Percentiles rank a stretch among this genome's conserved stretches.
Evolutionary conservation across 2,329 filamentous ascomycete species (phyloP).

Genomic region (Beauveria caledonica): DNA sequence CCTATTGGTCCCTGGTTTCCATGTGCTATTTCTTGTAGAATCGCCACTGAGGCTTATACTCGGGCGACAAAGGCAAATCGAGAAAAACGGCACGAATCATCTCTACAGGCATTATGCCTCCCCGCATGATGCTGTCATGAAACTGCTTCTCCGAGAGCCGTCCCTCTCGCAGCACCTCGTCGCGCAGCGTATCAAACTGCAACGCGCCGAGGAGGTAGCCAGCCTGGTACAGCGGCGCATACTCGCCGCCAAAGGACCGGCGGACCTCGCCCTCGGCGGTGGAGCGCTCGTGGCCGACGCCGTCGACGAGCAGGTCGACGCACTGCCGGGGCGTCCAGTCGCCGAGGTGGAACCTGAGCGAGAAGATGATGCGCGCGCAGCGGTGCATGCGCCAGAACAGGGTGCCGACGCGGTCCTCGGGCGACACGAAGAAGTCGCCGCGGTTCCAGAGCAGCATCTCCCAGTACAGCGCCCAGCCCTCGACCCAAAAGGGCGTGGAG

Average conservation of each 20-base stretch:
- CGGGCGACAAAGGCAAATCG: constrained; percentile 29
- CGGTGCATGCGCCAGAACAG: constrained; percentile 57
- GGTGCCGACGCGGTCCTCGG: constrained; percentile 47
- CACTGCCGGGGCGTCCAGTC: constrained; percentile 44
- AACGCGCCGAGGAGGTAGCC: constrained; percentile 53
- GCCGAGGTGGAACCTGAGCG: constrained; percentile 49
- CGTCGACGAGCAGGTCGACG: constrained; percentile 46
- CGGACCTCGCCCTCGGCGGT: constrained; percentile 54
- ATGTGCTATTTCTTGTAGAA: constrained; percentile 32
- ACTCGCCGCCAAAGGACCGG: constrained; percentile 46
- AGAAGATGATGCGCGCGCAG: constrained; percentile 51
- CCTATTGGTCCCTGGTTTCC: background rate
- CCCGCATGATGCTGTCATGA: constrained; percentile 43
- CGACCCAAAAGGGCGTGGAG: constrained; percentile 49
- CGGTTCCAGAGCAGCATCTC: constrained; percentile 50
- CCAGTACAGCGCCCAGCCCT: constrained; percentile 57
- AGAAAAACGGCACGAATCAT: constrained; percentile 41
- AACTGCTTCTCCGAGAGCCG: constrained; percentile 43
- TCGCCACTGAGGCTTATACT: constrained; percentile 41
- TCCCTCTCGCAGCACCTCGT: constrained; percentile 35
- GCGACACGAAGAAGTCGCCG: constrained; percentile 39
- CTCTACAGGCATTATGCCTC: constrained; percentile 48
- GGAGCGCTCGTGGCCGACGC: constrained; percentile 49
- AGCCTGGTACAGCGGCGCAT: constrained; percentile 50
- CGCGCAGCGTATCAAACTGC: constrained; percentile 43